A percentile compares a stretch with the other conserved stretches of the same genome.
Evolutionary conservation across 2,329 filamentous ascomycete genomes (phyloP).

Genomic region (Pseudogymnoascus sp.): DNA sequence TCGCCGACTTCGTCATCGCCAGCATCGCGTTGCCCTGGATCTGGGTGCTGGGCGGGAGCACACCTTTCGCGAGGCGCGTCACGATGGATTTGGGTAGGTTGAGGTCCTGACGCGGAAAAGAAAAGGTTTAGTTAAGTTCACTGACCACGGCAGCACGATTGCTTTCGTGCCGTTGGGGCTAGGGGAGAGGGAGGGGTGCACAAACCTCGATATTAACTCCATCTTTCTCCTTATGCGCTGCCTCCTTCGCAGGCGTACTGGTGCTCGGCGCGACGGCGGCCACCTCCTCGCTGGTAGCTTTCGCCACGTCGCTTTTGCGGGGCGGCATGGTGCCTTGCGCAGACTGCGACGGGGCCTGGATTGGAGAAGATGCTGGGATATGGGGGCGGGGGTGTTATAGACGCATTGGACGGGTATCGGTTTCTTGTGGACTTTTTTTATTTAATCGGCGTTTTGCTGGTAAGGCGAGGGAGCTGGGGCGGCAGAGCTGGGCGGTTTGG

Average conservation of each 20-base stretch:
- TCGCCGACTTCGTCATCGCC: slow-evolving; percentile 72
- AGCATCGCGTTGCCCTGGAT: slow-evolving; percentile 75
- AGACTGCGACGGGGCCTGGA: background rate
- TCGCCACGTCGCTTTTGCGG: slow-evolving; percentile 45
- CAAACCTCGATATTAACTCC: slow-evolving; percentile 43
- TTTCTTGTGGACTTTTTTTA: background rate
- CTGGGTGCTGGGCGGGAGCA: slow-evolving; percentile 71
- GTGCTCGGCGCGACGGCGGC: slow-evolving; percentile 35
- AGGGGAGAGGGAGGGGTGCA: background rate
- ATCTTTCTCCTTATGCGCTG: slow-evolving; percentile 19
- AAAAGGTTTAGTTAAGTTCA: background rate
- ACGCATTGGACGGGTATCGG: background rate
- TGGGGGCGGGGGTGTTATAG: background rate
- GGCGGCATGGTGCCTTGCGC: slow-evolving; percentile 38
- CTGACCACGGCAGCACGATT: too few relatives aligned
- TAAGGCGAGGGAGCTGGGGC: background rate
- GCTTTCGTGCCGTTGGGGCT: background rate
- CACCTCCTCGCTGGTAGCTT: slow-evolving; percentile 30
- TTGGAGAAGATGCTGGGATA: background rate
- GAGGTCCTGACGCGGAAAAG: slow-evolving; percentile 47
- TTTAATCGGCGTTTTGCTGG: background rate
- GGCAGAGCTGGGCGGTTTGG: background rate
- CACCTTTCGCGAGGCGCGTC: slow-evolving; percentile 69
- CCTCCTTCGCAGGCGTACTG: slow-evolving; percentile 21
- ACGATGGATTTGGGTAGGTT: slow-evolving; percentile 74